These are phyloP conservation scores for Xylariaceae sp. DNA, from an alignment of 2,329 filamentous ascomycete genomes.

Conservation along the genomic window DNA sequence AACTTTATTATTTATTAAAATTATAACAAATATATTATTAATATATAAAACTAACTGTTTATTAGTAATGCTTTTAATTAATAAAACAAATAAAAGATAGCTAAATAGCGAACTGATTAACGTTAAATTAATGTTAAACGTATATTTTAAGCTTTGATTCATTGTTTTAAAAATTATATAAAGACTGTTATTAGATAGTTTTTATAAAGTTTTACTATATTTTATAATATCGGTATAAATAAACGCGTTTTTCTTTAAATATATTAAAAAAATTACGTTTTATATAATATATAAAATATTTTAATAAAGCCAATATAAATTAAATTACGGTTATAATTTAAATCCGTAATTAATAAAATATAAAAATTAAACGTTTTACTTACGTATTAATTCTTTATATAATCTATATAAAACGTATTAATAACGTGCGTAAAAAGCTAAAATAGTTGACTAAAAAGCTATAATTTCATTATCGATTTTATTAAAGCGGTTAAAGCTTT, in stretches of 20 bases:
- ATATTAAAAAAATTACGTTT: neutral
- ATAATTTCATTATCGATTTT: too few species aligned
- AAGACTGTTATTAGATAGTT: neutral
- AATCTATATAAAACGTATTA: too few species aligned
- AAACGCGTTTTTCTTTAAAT: neutral
- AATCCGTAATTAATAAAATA: too few species aligned
- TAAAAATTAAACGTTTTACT: too few species aligned
- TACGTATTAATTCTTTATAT: too few species aligned
- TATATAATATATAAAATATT: neutral
- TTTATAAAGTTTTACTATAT: neutral
- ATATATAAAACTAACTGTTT: neutral
- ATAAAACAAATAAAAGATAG: neutral
- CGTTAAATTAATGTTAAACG: neutral
- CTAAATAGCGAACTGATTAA: neutral
- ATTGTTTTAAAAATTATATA: neutral
- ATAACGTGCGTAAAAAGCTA: too few species aligned
- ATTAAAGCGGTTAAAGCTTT: too few species aligned
- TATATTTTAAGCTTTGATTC: neutral
- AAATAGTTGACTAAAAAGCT: too few species aligned
- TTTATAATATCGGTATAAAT: neutral
- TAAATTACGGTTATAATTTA: too few species aligned
- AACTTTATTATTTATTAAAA: neutral
- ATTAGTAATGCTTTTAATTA: too few species aligned
- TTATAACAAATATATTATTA: neutral
- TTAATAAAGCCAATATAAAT: too few species aligned